These are phyloP conservation scores for Letharia lupina DNA, from an alignment of 495 filamentous ascomycete genomes.

Conservation along the genomic window DNA sequence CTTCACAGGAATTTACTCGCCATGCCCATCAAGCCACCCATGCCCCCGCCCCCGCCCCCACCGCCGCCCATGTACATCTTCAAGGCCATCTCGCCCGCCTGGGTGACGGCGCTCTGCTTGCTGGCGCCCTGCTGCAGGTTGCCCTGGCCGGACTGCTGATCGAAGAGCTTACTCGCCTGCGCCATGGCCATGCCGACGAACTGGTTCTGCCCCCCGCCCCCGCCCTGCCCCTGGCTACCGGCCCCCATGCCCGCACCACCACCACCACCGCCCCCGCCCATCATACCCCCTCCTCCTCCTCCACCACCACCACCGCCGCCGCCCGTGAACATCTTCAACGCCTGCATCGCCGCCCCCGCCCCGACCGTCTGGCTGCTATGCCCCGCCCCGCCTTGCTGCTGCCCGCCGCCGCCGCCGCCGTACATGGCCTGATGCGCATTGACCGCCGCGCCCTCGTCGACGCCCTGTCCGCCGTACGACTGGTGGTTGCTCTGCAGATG, in stretches of 20 bases:
- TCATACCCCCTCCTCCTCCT: not conserved
- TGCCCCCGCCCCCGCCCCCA: constrained; percentile 39
- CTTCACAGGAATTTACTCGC: constrained; percentile 47
- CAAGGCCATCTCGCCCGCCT: constrained; percentile 55
- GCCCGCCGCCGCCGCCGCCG: constrained; percentile 23
- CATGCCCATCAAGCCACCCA: constrained; percentile 45
- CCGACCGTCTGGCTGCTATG: constrained; percentile 42
- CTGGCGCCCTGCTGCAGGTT: constrained; percentile 39
- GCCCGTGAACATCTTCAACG: constrained; percentile 57
- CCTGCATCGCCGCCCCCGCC: constrained; percentile 57
- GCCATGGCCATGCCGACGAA: constrained; percentile 62
- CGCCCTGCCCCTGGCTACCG: constrained; percentile 16
- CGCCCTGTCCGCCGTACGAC: constrained; percentile 30
- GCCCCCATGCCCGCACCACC: constrained; percentile 31
- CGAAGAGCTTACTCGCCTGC: constrained; percentile 58
- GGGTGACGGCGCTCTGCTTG: constrained; percentile 54
- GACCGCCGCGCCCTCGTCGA: constrained; percentile 51
- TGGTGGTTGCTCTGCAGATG: constrained; percentile 41
- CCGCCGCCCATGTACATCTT: constrained; percentile 61
- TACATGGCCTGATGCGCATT: constrained; percentile 51
- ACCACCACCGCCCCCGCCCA: constrained; percentile 17
- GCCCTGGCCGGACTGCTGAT: constrained; percentile 46
- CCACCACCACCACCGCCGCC: constrained; percentile 15
- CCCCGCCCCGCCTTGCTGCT: constrained; percentile 14
- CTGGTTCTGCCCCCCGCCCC: constrained; percentile 43